Evolutionary conservation across 1,284 basidiomycete genomes (phyloP), one percentile per base, ranked within the genome.

Genomic region (Peniophora sp.): DNA sequence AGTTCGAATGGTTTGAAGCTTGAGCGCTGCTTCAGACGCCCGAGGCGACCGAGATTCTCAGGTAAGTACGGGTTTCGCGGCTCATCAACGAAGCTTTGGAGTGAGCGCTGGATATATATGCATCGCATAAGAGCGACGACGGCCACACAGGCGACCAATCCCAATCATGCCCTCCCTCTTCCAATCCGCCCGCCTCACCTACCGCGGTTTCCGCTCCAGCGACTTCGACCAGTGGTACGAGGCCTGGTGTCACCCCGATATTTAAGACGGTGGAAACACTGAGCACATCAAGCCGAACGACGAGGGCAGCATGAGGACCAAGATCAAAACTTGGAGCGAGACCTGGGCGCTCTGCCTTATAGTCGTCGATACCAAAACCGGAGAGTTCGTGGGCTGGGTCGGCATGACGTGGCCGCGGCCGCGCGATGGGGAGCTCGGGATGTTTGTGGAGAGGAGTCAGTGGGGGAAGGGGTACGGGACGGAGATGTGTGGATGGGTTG

Each of bases 401-500:
- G 18, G 20, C 12, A 9, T 45, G n/a, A 15, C 3, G 6, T 45
- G 10, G 43, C 6, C 5, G 20, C 9, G 15, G 20, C 64, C 66
- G 52, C 62, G 67, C 17, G 59, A 66, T 41, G 60, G 57, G 14
- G 54, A 55, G 12, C 58, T 66, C 36, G 60, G 60, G 2, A 64
- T 69, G 41, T 54, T 55, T 3, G 34, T 68, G 15, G 32, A 53
- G 17, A 57, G 58, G 3, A 51, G 57, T 8, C 59, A 57, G 22
- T 65, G 65, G 66, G 54, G 55, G 23, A 61, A 62, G 48, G 66
- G 68, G 20, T 68, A 64, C 48, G 67, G 65, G 2, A 58, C 56
- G 20, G 66, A 69, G 54, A 60, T 63, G 23, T 58, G 58, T 14
- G 52, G 50, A 22, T 69, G 63, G 51, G 55, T 65, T 32, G 58